These are phyloP conservation scores for Piper longum DNA, from an alignment of 164 flowering plant species.

Conservation along the genomic window DNA sequence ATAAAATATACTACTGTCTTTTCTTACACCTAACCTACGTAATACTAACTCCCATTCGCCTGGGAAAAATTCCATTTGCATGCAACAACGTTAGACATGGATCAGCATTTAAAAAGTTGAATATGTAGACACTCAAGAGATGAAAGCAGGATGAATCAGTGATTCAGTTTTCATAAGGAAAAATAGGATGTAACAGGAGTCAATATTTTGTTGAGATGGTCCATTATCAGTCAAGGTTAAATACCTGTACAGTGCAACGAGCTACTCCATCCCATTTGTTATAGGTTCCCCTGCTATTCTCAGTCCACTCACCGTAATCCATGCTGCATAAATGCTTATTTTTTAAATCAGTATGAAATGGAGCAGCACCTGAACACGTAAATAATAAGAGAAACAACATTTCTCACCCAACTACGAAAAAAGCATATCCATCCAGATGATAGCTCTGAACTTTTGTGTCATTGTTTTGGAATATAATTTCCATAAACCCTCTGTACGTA, in stretches of 20 bases:
- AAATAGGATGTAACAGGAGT: neutral
- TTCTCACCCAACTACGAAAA: constrained; percentile 69
- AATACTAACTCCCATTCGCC: no score
- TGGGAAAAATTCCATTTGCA: no score
- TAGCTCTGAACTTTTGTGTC: constrained; percentile 50
- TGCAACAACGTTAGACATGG: no score
- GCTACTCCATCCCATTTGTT: constrained; percentile 85
- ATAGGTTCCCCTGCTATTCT: constrained; percentile 65
- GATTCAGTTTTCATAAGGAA: no score
- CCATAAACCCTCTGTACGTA: constrained; percentile 58
- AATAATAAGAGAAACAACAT: neutral
- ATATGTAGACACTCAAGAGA: no score
- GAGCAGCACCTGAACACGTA: neutral
- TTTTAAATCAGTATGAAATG: constrained; percentile 1
- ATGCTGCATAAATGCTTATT: constrained; percentile 31
- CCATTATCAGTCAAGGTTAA: neutral
- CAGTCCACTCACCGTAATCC: constrained; percentile 84
- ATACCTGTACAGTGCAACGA: constrained; percentile 58
- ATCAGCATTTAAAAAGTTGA: no score
- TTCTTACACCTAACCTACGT: no score
- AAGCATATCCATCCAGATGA: constrained; percentile 64
- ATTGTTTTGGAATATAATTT: constrained; percentile 59
- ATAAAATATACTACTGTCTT: no score
- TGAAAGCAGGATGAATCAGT: no score
- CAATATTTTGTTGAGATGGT: neutral